These are phyloP conservation scores for Pythium angustatum DNA, from an alignment of 352 stramenopile genomes.

Conservation along the genomic window DNA sequence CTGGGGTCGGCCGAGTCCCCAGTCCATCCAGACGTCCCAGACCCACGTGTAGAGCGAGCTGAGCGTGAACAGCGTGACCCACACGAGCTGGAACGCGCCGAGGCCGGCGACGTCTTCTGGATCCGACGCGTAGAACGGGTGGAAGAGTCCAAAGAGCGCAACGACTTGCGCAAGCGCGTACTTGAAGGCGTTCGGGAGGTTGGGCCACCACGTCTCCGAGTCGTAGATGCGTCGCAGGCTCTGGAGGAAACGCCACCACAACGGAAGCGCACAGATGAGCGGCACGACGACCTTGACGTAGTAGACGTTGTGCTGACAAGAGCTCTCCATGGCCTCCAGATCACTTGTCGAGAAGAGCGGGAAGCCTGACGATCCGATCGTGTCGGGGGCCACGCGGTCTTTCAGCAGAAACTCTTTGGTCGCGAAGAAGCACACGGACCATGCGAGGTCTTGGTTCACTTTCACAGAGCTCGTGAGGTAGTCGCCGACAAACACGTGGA, in stretches of 20 bases:
- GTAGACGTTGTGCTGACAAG: constrained; percentile 78
- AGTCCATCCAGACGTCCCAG: constrained; percentile 89
- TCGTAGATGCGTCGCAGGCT: constrained; percentile 95
- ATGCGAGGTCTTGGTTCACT: constrained; percentile 87
- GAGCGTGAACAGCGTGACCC: constrained; percentile 78
- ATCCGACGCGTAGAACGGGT: constrained; percentile 63
- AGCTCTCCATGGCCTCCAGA: constrained; percentile 22
- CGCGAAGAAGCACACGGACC: constrained; percentile 95
- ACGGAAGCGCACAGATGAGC: constrained; percentile 92
- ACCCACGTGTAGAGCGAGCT: constrained; percentile 82
- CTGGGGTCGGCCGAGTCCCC: constrained; percentile 77
- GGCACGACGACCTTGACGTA: constrained; percentile 95
- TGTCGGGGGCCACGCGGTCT: constrained; percentile 39
- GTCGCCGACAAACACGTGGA: constrained; percentile 90
- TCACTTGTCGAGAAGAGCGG: constrained; percentile 20
- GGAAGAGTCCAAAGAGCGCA: constrained; percentile 84
- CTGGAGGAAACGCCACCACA: constrained; percentile 97
- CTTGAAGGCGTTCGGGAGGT: constrained; percentile 96
- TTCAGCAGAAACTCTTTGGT: constrained; percentile 92
- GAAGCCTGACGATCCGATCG: not conserved
- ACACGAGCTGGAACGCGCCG: constrained; percentile 57
- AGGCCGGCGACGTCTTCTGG: constrained; percentile 14
- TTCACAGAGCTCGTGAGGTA: constrained; percentile 87
- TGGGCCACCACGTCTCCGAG: constrained; percentile 94
- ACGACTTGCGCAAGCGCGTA: constrained; percentile 90